Base-by-base conservation (phyloP, 768 basidiomycete genomes). In the Pleurotus salmoneostramineus region DNA sequence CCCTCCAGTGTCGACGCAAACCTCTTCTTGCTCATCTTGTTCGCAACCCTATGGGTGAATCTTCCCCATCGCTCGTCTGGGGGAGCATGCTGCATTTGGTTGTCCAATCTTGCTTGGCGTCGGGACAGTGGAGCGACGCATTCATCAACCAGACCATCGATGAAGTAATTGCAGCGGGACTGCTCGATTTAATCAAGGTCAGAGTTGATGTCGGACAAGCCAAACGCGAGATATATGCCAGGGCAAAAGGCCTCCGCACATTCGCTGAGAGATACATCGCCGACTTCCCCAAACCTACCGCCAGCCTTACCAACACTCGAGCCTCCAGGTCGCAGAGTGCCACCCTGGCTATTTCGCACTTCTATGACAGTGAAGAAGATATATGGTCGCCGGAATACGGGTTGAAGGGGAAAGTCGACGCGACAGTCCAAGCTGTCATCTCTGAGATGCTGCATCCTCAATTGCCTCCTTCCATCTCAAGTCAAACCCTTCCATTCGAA, bases 311-410 rank as follows among this genome's bases (percentile, higher is more conserved):
- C 3, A 86, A 95, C 63, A 86, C 85, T 1, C 82, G 90, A 6
- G 76, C 86, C 12, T 64, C 65, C 0, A 70, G 75, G 1, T 72
- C 78, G 12, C 77, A 77, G 44, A 69, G 78, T 0, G 80, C 86
- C 1, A 72, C 81, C 7, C 77, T 97, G 0, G 89, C 92, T 0
- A 85, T 99, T 49, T 75, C 83, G 4, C 76, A 86, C 32, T 71
- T 97, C 4, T 82, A 93, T 60, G 95, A 94, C 58, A 81, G 96
- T 43, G 97, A 99, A 74, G 97, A 99, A 68, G 95, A 98, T 62
- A 96, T 99, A 62, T 97, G 93, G 90, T 95, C 93, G 0, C 96
- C 97, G 0, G 88, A 84, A 2, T 96, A 92, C 64, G 97, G 97
- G 1, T 76, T 99, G 36, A 96, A 95, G 69, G 97, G 97, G 21